Evolutionary conservation across 2,329 filamentous ascomycete species (phyloP).

Genomic region (Torrubiella hemipterigena): DNA sequence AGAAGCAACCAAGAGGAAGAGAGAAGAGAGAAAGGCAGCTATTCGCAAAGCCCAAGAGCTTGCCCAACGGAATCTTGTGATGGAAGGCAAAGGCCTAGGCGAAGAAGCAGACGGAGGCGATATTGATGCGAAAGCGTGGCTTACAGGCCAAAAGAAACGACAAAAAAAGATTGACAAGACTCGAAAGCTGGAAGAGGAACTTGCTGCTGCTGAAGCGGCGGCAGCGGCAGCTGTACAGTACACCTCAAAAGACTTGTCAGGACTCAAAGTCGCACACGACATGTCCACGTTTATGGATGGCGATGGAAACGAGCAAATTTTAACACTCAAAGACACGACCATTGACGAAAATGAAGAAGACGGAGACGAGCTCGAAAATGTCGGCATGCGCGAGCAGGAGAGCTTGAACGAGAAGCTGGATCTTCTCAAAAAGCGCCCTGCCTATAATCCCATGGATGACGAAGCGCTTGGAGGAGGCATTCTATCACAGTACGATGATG

Average conservation of each 20-base stretch:
- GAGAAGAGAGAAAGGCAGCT: constrained; percentile 68
- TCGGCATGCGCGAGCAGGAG: constrained; percentile 60
- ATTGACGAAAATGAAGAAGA: constrained; percentile 33
- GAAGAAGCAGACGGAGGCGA: constrained; percentile 57
- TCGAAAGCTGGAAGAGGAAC: constrained; percentile 60
- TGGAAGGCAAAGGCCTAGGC: constrained; percentile 76
- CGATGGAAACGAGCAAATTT: constrained; percentile 71
- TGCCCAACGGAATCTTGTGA: constrained; percentile 60
- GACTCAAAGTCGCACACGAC: constrained; percentile 87
- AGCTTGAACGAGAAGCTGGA: constrained; percentile 65
- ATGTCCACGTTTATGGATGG: constrained; percentile 68
- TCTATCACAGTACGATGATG: constrained; percentile 88
- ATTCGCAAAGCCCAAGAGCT: constrained; percentile 81
- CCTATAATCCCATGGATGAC: constrained; percentile 74
- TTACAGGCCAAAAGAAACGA: constrained; percentile 81
- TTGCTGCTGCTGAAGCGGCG: constrained; percentile 61
- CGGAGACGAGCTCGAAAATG: constrained; percentile 43
- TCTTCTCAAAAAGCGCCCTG: constrained; percentile 78
- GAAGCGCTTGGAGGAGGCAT: constrained; percentile 55
- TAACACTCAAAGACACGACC: constrained; percentile 88
- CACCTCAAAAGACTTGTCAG: constrained; percentile 74
- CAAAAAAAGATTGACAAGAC: constrained; percentile 82
- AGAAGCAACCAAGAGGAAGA: constrained; percentile 64
- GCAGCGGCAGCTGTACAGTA: constrained; percentile 57
- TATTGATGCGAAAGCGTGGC: constrained; percentile 73